phyloP scores from a whole-genome alignment of 2,329 filamentous ascomycete species.

The Dactylellina parvicollis region DNA sequence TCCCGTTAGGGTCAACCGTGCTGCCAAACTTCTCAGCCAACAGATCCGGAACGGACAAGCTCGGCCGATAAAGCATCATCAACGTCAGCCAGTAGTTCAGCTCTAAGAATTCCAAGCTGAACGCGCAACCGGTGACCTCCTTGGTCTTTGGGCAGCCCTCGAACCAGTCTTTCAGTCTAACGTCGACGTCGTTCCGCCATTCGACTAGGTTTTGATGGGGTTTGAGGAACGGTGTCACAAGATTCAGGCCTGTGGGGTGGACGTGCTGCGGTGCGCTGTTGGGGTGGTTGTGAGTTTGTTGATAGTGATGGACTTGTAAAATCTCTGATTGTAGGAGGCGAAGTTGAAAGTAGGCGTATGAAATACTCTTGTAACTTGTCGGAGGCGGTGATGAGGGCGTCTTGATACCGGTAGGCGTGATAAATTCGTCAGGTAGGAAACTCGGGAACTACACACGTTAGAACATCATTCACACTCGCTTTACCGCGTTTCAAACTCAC shows the following conservation, averaged over 20 bases:
- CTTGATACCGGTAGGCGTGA: constrained; percentile 78
- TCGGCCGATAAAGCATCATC: constrained; percentile 94
- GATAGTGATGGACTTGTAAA: constrained; percentile 89
- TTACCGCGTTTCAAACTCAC: constrained; percentile 32
- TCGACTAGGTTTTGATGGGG: constrained; percentile 85
- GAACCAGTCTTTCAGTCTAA: constrained; percentile 85
- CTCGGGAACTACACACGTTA: constrained; percentile 73
- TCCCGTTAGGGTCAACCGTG: constrained; percentile 48
- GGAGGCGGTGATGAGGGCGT: constrained; percentile 67
- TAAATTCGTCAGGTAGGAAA: constrained; percentile 84
- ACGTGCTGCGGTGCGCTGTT: constrained; percentile 51
- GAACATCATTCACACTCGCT: constrained; percentile 1
- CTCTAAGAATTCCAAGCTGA: constrained; percentile 88
- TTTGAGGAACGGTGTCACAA: constrained; percentile 85
- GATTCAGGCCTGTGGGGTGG: constrained; percentile 60
- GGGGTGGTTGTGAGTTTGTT: constrained; percentile 74
- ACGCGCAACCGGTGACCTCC: constrained; percentile 83
- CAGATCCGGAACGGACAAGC: constrained; percentile 82
- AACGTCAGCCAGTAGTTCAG: constrained; percentile 98
- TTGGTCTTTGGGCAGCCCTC: constrained; percentile 76
- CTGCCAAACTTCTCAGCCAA: constrained; percentile 78
- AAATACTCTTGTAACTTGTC: constrained; percentile 88
- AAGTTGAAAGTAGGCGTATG: constrained; percentile 90
- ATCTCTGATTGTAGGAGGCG: constrained; percentile 93
- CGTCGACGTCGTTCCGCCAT: constrained; percentile 89